A percentile compares a stretch with the other conserved stretches of the same genome.
phyloP scores from a whole-genome alignment of 805 yeast species.

The Schwanniomyces occidentalis region DNA sequence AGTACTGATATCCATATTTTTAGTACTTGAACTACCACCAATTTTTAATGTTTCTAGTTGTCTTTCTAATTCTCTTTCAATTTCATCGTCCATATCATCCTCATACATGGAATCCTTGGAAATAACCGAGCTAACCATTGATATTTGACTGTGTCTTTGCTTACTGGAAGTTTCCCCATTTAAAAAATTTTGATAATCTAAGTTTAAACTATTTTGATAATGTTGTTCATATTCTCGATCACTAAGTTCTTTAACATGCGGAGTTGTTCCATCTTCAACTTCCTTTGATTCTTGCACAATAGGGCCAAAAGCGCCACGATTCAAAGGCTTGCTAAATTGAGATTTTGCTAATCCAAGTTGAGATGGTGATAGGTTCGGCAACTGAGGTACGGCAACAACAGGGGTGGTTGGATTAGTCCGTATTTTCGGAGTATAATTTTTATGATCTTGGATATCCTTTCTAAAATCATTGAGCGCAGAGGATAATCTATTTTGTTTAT shows the following conservation, averaged over 20 bases:
- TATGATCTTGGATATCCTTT: constrained; percentile 26
- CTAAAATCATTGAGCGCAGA: constrained; percentile 28
- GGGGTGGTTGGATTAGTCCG: constrained; percentile 3
- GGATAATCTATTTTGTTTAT: constrained; percentile 19
- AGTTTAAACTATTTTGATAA: no score
- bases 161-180: constrained; percentile 4
- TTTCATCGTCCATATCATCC: constrained; percentile 30
- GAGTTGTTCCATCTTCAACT: neutral
- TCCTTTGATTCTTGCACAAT: neutral
- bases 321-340: no score
- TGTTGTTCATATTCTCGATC: no score
- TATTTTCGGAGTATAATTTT: constrained; percentile 10
- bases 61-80: constrained; percentile 37
- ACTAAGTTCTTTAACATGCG: no score
- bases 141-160: constrained; percentile 32
- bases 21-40: constrained; percentile 4
- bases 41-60: constrained; percentile 38
- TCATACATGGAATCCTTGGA: constrained; percentile 33
- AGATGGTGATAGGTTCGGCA: constrained; percentile 14
- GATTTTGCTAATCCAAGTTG: constrained; percentile 12
- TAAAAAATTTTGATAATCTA: constrained; percentile 30
- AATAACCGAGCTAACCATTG: constrained; percentile 44
- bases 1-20: no score
- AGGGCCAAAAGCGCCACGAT: no score
- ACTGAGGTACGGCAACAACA: constrained; percentile 8